phyloP scores from a whole-genome alignment of 2,329 filamentous ascomycete species.

The Ophiocordyceps camponoti-floridani region DNA sequence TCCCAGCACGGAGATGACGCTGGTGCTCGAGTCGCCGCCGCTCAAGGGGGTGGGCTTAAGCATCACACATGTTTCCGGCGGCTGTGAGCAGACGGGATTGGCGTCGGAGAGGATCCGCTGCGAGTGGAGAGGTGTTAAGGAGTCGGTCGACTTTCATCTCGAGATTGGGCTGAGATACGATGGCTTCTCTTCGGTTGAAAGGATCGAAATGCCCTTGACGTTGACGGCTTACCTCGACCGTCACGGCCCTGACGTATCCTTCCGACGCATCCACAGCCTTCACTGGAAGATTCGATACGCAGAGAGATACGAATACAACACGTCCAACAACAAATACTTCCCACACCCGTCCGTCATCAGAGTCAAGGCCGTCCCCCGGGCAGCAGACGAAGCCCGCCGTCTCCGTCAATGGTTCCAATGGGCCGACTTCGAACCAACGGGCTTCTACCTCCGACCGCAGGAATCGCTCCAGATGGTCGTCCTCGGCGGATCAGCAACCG shows the following conservation, averaged over 20 bases:
- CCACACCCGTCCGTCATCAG: not conserved
- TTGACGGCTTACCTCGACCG: not conserved
- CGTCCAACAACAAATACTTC: not conserved
- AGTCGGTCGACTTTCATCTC: not conserved
- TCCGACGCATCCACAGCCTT: not conserved
- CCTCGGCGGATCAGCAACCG: not conserved
- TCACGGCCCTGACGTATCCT: not conserved
- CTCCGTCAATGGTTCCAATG: conserved; percentile 1
- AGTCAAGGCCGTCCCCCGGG: not conserved
- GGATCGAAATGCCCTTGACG: not conserved
- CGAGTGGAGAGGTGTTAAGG: not conserved
- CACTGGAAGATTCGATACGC: not conserved
- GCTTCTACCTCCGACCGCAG: conserved; percentile 1
- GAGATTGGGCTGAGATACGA: not conserved
- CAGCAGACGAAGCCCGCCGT: not conserved
- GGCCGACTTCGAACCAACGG: conserved; percentile 1
- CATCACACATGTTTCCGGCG: not conserved
- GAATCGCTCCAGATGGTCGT: not conserved
- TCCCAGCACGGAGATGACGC: not conserved
- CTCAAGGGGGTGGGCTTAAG: not conserved
- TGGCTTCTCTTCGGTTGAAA: not conserved
- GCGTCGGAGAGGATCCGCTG: not conserved
- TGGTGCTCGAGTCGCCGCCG: not conserved
- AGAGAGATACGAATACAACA: not conserved
- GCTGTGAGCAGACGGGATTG: not conserved